Percentiles rank a stretch among this genome's conserved stretches.
phyloP scores from a whole-genome alignment of 2,329 filamentous ascomycete species.

The Verticillium nubilum region DNA sequence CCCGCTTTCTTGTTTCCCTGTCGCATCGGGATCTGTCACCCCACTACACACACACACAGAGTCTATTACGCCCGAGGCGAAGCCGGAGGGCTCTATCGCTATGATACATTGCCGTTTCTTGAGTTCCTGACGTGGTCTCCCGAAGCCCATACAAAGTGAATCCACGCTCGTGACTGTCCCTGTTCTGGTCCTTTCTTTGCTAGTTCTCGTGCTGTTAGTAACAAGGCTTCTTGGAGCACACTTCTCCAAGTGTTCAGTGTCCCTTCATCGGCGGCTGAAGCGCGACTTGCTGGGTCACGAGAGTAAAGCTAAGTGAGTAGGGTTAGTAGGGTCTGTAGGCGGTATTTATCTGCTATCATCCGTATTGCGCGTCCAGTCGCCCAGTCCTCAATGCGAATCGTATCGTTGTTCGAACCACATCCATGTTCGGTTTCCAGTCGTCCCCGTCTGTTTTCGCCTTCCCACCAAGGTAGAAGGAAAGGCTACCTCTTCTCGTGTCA shows the following conservation, averaged over 20 bases:
- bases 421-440: constrained; percentile 21
- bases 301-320: background rate
- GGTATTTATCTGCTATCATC: background rate
- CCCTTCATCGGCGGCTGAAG: constrained; percentile 11
- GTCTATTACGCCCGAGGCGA: background rate
- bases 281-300: constrained; percentile 5
- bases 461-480: background rate
- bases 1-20: no score
- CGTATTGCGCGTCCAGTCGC: constrained; percentile 11
- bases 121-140: background rate
- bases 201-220: background rate
- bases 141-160: background rate
- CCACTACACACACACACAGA: background rate
- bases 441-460: constrained; percentile 9
- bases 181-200: background rate
- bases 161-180: background rate
- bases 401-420: constrained; percentile 21
- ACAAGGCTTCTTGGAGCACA: background rate
- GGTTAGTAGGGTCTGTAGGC: constrained; percentile 4
- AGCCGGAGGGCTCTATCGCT: background rate
- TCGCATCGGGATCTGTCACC: no score
- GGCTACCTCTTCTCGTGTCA: background rate
- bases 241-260: constrained; percentile 13
- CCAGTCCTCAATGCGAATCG: constrained; percentile 21
- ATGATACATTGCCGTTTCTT: background rate